A percentile compares a stretch with the other conserved stretches of the same genome.
phyloP scores from a whole-genome alignment of 2,329 filamentous ascomycete species.

The Emergomyces pasteurianus region DNA sequence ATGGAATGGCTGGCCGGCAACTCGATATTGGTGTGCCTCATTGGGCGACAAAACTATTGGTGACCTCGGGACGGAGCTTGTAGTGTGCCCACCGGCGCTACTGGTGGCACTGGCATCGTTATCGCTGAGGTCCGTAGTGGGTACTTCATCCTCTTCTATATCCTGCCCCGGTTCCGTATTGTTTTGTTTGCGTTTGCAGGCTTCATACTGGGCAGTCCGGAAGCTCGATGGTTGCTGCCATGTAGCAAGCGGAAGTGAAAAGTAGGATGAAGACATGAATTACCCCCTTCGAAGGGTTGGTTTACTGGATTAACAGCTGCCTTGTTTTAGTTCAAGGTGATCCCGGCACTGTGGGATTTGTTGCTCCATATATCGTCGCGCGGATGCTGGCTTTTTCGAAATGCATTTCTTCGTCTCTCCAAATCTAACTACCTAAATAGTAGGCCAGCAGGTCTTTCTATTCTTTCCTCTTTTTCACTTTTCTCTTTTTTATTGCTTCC shows the following conservation, averaged over 20 bases:
- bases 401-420: not conserved
- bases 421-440: not conserved
- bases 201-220: constrained; percentile 26
- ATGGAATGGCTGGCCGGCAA: constrained; percentile 29
- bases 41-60: constrained; percentile 26
- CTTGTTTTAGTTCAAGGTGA: not conserved
- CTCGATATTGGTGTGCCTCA: constrained; percentile 32
- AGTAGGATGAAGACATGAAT: constrained; percentile 21
- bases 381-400: not conserved
- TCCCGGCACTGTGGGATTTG: not conserved
- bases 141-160: not conserved
- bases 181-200: constrained; percentile 22
- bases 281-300: not conserved
- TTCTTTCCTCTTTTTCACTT: not conserved
- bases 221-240: constrained; percentile 26
- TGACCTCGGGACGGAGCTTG: constrained; percentile 7
- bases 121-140: not conserved
- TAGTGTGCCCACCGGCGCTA: not conserved
- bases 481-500: not conserved
- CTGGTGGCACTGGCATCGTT: not conserved
- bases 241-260: constrained; percentile 26
- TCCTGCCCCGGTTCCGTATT: not conserved
- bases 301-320: not conserved
- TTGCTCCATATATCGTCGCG: not conserved
- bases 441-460: not conserved